Conservation (phyloP, 441 rosid genomes). For the Isatis lusitanica region DNA sequence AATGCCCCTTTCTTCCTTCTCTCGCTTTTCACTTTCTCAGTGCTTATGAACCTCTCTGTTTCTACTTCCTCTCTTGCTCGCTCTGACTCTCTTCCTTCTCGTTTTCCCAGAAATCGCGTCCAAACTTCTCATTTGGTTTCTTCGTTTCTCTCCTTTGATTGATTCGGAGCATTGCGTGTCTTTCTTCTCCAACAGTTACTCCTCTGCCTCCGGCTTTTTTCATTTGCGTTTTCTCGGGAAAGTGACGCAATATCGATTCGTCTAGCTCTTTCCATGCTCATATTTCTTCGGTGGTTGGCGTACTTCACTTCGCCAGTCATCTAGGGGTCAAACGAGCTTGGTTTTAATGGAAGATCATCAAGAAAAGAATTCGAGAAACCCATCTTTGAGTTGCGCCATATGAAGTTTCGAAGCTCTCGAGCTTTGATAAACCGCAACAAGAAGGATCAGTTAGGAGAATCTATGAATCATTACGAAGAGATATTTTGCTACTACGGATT, state of each 20-base stretch:
- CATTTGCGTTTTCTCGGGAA: constrained; percentile 1
- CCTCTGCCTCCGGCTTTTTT: background rate
- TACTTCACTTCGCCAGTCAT: background rate
- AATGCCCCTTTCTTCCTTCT: background rate
- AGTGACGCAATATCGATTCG: background rate
- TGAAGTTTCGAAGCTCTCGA: background rate
- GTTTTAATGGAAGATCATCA: constrained; percentile 1
- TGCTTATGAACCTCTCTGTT: background rate
- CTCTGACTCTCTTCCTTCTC: background rate
- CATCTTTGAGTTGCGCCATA: background rate
- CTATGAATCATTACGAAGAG: constrained; percentile 3
- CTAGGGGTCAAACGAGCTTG: background rate
- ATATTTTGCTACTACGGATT: constrained; percentile 4
- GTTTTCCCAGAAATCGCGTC: background rate
- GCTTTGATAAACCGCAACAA: background rate
- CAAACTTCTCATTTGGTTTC: background rate
- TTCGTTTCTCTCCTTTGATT: background rate
- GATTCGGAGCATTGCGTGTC: background rate
- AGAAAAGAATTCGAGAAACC: constrained; percentile 21
- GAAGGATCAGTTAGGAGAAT: background rate
- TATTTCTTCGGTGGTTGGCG: background rate
- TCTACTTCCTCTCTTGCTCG: background rate
- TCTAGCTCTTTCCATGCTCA: background rate
- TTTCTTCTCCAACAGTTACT: background rate
- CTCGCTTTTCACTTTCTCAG: background rate